phyloP scores from a whole-genome alignment of 768 basidiomycete species.

The Cyclocybe cylindracea region DNA sequence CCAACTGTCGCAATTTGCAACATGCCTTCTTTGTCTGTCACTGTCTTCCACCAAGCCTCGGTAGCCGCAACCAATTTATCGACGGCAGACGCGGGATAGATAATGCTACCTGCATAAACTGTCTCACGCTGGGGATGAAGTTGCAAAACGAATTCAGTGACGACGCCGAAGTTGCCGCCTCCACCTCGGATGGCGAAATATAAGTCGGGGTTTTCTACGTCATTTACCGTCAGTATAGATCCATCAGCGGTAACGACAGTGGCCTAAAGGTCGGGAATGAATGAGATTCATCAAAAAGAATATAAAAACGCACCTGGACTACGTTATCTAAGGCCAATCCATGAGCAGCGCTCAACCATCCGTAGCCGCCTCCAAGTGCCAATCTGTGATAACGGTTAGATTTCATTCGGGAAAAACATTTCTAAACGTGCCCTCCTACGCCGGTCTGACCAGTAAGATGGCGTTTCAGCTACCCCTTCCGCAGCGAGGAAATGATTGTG shows the following conservation, averaged over 20 bases:
- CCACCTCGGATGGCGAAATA: constrained; percentile 57
- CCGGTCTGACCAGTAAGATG: constrained; percentile 34
- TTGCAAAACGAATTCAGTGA: constrained; percentile 50
- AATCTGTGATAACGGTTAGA: constrained; percentile 30
- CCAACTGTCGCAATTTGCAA: constrained; percentile 32
- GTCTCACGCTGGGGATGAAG: constrained; percentile 50
- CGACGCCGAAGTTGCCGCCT: constrained; percentile 56
- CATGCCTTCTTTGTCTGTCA: constrained; percentile 40
- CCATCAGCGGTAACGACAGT: constrained; percentile 49
- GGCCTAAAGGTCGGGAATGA: constrained; percentile 25
- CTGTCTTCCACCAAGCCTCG: constrained; percentile 36
- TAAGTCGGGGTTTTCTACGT: constrained; percentile 43
- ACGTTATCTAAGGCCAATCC: constrained; percentile 53
- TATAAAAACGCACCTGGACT: constrained; percentile 24
- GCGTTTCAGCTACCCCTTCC: background rate
- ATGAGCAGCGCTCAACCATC: constrained; percentile 45
- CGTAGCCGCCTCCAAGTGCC: constrained; percentile 55
- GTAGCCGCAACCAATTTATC: constrained; percentile 33
- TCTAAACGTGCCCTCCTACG: constrained; percentile 44
- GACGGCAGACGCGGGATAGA: constrained; percentile 31
- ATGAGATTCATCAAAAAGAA: background rate
- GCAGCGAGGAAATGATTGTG: background rate
- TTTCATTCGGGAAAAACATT: background rate
- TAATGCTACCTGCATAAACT: constrained; percentile 43
- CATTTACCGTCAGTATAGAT: constrained; percentile 34